phyloP scores from a whole-genome alignment of 2,329 filamentous ascomycete species.

The Metarhizium guizhouense region DNA sequence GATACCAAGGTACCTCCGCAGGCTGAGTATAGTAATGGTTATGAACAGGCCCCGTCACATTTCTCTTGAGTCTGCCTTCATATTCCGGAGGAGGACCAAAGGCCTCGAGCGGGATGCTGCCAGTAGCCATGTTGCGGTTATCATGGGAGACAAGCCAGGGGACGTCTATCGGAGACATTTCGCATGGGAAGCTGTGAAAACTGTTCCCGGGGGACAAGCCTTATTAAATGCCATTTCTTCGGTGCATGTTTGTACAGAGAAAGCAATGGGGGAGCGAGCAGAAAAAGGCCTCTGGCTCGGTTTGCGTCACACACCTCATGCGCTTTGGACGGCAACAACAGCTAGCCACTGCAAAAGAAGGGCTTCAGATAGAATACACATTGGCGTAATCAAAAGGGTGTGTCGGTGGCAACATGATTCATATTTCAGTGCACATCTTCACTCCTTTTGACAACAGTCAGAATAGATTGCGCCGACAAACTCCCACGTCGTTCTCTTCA shows the following conservation, averaged over 20 bases:
- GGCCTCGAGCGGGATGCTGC: not conserved
- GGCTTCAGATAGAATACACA: no score
- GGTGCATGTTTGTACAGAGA: no score
- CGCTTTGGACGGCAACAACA: not conserved
- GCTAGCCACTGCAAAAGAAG: not conserved
- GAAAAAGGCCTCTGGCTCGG: not conserved
- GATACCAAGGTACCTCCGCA: slow-evolving; percentile 8
- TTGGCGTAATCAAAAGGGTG: no score
- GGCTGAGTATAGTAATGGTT: slow-evolving; percentile 10
- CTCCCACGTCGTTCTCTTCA: no score
- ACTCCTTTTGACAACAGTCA: no score
- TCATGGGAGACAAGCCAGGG: not conserved
- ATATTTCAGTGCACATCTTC: no score
- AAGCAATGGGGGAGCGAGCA: no score
- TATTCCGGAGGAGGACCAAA: slow-evolving; percentile 2
- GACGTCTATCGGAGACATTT: slow-evolving; percentile 1
- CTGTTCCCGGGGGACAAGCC: not conserved
- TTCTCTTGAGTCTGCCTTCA: not conserved
- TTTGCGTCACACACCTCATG: slow-evolving; percentile 5
- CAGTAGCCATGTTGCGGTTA: not conserved
- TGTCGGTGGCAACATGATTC: no score
- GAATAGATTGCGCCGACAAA: no score
- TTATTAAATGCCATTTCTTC: not conserved
- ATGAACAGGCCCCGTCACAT: slow-evolving; percentile 3
- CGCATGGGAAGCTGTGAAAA: not conserved